Base-by-base conservation (phyloP, 1,139 yeast genomes). In the Hemisphaericaspora subhashii region DNA sequence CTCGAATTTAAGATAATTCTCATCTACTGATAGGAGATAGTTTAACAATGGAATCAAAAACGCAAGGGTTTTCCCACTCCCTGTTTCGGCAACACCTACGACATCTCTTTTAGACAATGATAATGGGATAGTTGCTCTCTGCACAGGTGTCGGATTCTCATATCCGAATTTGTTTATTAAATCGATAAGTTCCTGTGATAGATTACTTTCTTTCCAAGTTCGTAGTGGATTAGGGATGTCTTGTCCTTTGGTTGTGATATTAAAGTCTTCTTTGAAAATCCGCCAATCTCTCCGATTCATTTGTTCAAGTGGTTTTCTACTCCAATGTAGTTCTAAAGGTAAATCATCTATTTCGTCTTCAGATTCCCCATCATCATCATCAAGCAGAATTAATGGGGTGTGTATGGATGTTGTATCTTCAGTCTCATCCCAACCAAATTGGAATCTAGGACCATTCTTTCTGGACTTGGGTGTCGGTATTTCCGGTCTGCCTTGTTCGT, bases 41-140 rank as follows among this genome's bases (percentile, higher is more conserved):
- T 80, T 59, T 5, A 88, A 55, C 37, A 88, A 62, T 0, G 98
- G 98, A 2, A 90, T 63, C 20, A 86, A 64, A 60, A 84, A 92
- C 8, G 95, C 86, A 21, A 89, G 68, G 0, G 98, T 92, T 57
- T 92, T 92, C 55, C 98, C 98, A 0, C 96, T 86, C 17, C 98
- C 98, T 0, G 98, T 92, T 50, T 89, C 92, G 0, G 98, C 97
- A n/a, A 90, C 77, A 18, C 96, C 98, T 18, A 90, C 73, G 4
- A 88, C 72, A 57, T 92, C 97, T 30, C 75, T 58, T 3, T 71
- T 64, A 0, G 65, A 57, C 25, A 85, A 50, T 0, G 87, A 86
- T 33, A 85, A 68, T 0, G 97, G 97, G 10, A 90, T 79, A 0
- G 97, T 76, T 0, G 94, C 95, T 45, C 96, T 64, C 56, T 92